Evolutionary conservation across 129 eudicot species (phyloP), one percentile per base, ranked within the genome.

Genomic region (Flaveria ramosissima): DNA sequence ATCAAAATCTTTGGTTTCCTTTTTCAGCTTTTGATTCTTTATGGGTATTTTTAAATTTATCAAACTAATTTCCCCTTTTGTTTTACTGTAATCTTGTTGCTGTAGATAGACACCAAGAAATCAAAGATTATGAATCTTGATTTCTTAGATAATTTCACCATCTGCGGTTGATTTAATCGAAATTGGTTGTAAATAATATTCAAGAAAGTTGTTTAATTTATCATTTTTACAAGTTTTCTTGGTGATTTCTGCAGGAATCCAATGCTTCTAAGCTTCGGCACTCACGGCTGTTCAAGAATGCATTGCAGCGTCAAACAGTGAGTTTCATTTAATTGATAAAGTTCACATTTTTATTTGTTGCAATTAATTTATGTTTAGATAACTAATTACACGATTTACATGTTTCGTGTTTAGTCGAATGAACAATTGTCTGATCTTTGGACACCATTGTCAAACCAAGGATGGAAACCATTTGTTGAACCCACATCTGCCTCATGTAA

Each of bases 371-470:
- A 0, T 45, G 64, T 57, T 26, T 45, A 19, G 1, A 36, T 59
- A 9, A 24, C 48, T 30, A 30, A 30, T 80, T 61, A 78, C 69
- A 30, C 7, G 12, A 6, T 68, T 45, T 20, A 6, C 51, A 59
- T 65, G 50, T 2, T 67, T 70, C 50, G 71, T 74, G 46, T 78
- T 61, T 68, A 92, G 96, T 78, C 96, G 56, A 81, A 75, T 78
- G 96, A 77, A 39, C 83, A 82, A 74, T 41, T 78, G 20, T 76
- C 93, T n/a, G 91, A 91, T 65, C 88, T 91, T 41, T 94, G 99
- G 99, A 76, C 57, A 32, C 97, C 99, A 26, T 86, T 91, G 81
- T 78, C 92, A 1, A 83, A 84, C 65, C 96, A 91, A 86, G 93
- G 92, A 83, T 89, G 97, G 99, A 91, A 83, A 83, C 88, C 97